Conservation (phyloP, 192 early-diverging fungal species). For the Gaertneriomyces semiglobifer region DNA sequence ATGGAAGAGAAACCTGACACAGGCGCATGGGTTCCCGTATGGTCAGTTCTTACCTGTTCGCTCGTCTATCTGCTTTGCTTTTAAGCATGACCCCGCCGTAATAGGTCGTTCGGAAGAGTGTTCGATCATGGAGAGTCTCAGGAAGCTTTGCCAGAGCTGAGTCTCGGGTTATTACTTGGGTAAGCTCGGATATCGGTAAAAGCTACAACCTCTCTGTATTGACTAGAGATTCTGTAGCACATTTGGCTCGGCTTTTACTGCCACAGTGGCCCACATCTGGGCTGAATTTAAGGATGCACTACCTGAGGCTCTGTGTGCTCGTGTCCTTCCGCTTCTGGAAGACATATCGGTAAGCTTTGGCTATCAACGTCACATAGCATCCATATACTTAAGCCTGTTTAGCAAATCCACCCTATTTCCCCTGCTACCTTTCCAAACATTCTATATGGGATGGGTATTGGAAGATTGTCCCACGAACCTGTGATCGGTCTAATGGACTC, state of each 20-base stretch:
- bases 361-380: not conserved
- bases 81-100: not conserved
- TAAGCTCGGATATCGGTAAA: not conserved
- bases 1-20: not conserved
- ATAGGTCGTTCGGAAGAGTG: constrained; percentile 23
- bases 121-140: constrained; percentile 17
- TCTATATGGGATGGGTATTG: constrained; percentile 15
- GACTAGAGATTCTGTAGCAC: constrained; percentile 11
- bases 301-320: constrained; percentile 8
- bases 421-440: constrained; percentile 40
- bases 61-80: too few relatives aligned
- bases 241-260: constrained; percentile 45
- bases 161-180: constrained; percentile 32
- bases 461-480: constrained; percentile 4
- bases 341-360: constrained; percentile 19
- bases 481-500: constrained; percentile 31
- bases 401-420: constrained; percentile 33
- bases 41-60: not conserved
- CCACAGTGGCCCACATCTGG: constrained; percentile 32
- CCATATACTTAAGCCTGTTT: constrained; percentile 1
- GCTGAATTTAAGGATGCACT: constrained; percentile 31
- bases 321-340: constrained; percentile 22
- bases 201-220: not conserved
- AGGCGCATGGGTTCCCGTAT: constrained; percentile 37
- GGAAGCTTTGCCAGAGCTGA: constrained; percentile 22